Evolutionary conservation across 352 stramenopile species (phyloP).

Genomic region (Blastocystis sp.): DNA sequence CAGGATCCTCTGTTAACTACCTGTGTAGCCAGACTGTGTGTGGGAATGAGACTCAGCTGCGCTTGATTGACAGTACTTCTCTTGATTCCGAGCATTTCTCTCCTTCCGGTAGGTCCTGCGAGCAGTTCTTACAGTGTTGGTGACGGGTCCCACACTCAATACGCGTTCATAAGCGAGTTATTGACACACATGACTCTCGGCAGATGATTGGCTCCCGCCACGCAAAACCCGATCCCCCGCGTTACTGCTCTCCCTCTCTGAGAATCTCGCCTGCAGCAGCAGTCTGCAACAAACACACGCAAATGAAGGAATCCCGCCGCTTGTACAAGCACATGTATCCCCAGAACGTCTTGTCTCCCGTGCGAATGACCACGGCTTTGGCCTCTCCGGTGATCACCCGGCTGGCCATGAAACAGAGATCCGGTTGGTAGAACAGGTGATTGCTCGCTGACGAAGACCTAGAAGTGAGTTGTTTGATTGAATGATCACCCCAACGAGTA

Average conservation of each 20-base stretch:
- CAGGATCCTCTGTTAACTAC: not conserved
- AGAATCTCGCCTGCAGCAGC: no score
- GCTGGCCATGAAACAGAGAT: slow-evolving; percentile 63
- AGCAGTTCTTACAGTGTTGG: no score
- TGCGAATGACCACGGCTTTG: slow-evolving; percentile 56
- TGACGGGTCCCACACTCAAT: no score
- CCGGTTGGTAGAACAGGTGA: slow-evolving; percentile 49
- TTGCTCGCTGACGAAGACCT: not conserved
- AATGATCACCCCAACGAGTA: not conserved
- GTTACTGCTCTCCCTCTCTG: no score
- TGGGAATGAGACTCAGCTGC: slow-evolving; percentile 41
- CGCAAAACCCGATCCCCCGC: no score
- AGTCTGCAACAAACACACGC: no score
- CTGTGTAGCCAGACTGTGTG: slow-evolving; percentile 7
- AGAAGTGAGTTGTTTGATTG: not conserved
- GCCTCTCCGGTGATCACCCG: slow-evolving; percentile 57
- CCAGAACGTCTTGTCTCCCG: slow-evolving; percentile 55
- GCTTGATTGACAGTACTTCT: slow-evolving; percentile 30
- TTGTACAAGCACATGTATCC: slow-evolving; percentile 54
- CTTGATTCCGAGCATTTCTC: slow-evolving; percentile 34
- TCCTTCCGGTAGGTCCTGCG: no score
- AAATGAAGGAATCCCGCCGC: slow-evolving; percentile 55
- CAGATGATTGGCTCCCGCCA: no score
- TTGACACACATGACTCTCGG: no score
- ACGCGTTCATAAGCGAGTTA: no score